These are phyloP conservation scores for Glaciozyma antarctica DNA, from an alignment of 768 basidiomycete species.

Conservation along the genomic window DNA sequence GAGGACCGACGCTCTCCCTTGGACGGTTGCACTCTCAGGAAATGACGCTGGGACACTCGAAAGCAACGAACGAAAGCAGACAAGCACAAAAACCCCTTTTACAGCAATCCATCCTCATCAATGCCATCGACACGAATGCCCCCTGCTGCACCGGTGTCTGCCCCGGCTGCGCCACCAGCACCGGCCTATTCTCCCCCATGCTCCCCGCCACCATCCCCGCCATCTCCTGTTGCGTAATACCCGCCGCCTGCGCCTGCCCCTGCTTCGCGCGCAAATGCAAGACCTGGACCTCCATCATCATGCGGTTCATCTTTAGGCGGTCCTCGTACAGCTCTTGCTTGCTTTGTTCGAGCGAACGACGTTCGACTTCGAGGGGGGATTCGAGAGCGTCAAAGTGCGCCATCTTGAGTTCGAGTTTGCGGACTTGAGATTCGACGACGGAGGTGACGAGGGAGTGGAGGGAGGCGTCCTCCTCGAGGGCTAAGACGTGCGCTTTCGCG, in stretches of 20 bases:
- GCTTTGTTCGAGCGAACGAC: slow-evolving; percentile 70
- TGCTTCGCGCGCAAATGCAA: slow-evolving; percentile 15
- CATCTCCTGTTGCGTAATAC: neutral
- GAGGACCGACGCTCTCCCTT: too few relatives aligned
- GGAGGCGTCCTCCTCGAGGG: slow-evolving; percentile 68
- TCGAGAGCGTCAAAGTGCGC: slow-evolving; percentile 89
- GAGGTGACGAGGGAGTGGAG: slow-evolving; percentile 64
- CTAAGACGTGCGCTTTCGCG: slow-evolving; percentile 68
- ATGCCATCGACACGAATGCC: too few relatives aligned
- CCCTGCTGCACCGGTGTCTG: too few relatives aligned
- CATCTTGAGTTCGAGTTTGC: slow-evolving; percentile 90
- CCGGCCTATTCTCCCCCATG: too few relatives aligned
- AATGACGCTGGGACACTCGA: too few relatives aligned
- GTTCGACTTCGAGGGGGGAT: slow-evolving; percentile 80
- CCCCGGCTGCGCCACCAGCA: too few relatives aligned
- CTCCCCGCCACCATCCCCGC: too few relatives aligned
- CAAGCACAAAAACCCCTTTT: too few relatives aligned
- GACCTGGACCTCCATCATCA: slow-evolving; percentile 28
- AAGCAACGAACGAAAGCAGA: too few relatives aligned
- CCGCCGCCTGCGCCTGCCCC: neutral
- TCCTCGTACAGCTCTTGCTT: slow-evolving; percentile 72
- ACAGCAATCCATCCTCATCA: too few relatives aligned
- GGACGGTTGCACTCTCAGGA: too few relatives aligned
- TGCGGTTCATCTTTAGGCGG: slow-evolving; percentile 42
- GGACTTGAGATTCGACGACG: slow-evolving; percentile 65